A percentile compares a stretch with the other conserved stretches of the same genome.
Evolutionary conservation across 2,329 filamentous ascomycete species (phyloP).

Genomic region (Colletotrichum musicola): DNA sequence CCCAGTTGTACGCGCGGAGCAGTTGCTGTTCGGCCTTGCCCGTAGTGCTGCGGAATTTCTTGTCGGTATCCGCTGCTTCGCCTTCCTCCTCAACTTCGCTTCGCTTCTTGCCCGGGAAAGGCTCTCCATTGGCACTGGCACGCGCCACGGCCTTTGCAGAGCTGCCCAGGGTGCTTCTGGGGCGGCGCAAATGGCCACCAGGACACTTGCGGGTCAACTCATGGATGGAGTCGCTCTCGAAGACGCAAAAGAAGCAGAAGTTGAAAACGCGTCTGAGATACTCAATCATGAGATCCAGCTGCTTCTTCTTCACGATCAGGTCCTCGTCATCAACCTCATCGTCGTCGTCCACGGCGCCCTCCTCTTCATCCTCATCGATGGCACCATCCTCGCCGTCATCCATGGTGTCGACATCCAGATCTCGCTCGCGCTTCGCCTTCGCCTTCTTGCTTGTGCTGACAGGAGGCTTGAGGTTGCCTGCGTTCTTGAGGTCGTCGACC

Average conservation of each 20-base stretch:
- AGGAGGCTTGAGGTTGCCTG: slow-evolving; percentile 81
- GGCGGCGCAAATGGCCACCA: slow-evolving; percentile 94
- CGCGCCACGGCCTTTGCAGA: slow-evolving; percentile 85
- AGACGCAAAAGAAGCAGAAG: slow-evolving; percentile 99
- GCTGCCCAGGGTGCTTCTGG: slow-evolving; percentile 82
- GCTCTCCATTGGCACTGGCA: slow-evolving; percentile 84
- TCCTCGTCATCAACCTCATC: slow-evolving; percentile 93
- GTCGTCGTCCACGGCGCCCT: slow-evolving; percentile 80
- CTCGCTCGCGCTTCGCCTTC: slow-evolving; percentile 72
- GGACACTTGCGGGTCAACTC: slow-evolving; percentile 96
- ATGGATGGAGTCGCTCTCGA: slow-evolving; percentile 97
- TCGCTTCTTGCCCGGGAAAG: slow-evolving; percentile 87
- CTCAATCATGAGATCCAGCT: slow-evolving; percentile 93
- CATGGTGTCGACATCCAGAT: slow-evolving; percentile 71
- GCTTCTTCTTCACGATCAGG: slow-evolving; percentile 92
- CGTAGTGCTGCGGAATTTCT: slow-evolving; percentile 77
- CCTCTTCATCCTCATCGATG: slow-evolving; percentile 84
- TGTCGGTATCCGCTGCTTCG: slow-evolving; percentile 75
- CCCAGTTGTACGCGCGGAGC: slow-evolving; percentile 97
- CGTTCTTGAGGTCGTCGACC: slow-evolving; percentile 82
- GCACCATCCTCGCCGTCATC: slow-evolving; percentile 74
- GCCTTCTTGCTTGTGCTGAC: slow-evolving; percentile 61
- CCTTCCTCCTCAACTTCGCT: slow-evolving; percentile 73
- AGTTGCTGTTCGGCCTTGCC: slow-evolving; percentile 91
- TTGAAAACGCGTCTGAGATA: slow-evolving; percentile 97